Evolutionary conservation across 2,329 filamentous ascomycete species (phyloP).

Genomic region (Sclerotinia spermophila): DNA sequence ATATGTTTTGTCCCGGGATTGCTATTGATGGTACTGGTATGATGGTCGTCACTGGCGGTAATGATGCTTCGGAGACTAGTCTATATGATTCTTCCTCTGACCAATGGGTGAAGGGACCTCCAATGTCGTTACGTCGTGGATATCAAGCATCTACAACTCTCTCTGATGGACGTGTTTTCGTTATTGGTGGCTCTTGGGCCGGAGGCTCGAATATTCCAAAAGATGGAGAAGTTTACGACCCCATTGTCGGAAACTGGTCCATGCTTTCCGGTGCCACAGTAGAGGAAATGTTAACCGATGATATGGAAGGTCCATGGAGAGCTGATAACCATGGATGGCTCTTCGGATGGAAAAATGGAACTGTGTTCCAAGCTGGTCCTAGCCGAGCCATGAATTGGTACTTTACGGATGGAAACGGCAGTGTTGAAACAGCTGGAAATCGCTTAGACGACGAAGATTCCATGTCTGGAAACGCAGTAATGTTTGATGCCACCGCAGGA

Average conservation of each 20-base stretch:
- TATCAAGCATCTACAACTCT: constrained; percentile 12
- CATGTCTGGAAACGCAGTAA: constrained; percentile 9
- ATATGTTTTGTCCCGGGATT: constrained; percentile 12
- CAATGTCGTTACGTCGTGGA: constrained; percentile 1
- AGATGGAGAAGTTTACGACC: constrained; percentile 8
- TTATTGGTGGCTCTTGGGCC: constrained; percentile 9
- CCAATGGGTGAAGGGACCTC: constrained; percentile 3
- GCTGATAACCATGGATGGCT: constrained; percentile 10
- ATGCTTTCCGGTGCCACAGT: not conserved
- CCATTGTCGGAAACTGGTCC: not conserved
- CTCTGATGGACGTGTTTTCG: constrained; percentile 5
- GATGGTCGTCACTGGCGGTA: constrained; percentile 13
- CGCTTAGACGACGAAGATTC: not conserved
- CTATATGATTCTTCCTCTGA: constrained; percentile 1
- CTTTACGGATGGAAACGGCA: not conserved
- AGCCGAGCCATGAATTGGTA: constrained; percentile 13
- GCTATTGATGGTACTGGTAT: constrained; percentile 2
- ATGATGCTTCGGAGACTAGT: constrained; percentile 8
- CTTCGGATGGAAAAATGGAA: constrained; percentile 6
- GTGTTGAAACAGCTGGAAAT: not conserved
- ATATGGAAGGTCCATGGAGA: constrained; percentile 10
- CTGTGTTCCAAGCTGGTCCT: constrained; percentile 7
- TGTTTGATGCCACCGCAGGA: constrained; percentile 6
- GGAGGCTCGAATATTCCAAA: not conserved
- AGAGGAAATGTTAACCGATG: not conserved